Base-by-base conservation (phyloP, 352 stramenopile genomes). In the Globisporangium canariense region DNA sequence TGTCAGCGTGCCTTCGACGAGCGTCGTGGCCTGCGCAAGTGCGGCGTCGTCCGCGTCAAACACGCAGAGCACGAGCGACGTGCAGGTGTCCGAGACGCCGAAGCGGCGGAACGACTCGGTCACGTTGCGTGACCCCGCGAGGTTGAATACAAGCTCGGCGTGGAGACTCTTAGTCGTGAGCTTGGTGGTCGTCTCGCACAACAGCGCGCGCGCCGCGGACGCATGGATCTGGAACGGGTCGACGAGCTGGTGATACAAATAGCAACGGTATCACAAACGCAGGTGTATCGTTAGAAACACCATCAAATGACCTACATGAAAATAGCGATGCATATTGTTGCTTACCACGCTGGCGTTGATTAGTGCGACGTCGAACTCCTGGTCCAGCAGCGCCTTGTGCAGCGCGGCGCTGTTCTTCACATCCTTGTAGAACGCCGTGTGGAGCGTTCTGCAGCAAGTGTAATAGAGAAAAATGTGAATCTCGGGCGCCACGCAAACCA, bases 81-180 rank as follows among this genome's bases (percentile, higher is more conserved):
- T 78, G n/a, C 70, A 85, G 7, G 76, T 61, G 2, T 88, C 76
- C 9, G 71, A 71, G 49, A 95, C 69, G 13, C 86, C 86, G 53
- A 95, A 95, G 45, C 83, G 78, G 20, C 82, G 85, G 56, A 95
- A 90, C 41, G 86, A 93, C 65, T 95, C 84, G 34, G 73, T 82
- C 62, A 95, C 83, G 61, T 95, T 93, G 69, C 85, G 83, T 50
- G 83, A 88, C 38, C 84, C 84, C 6, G 86, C 91, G 65, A 95
- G 78, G 68, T 93, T 93, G 67, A 93, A 95, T 54, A 95, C 85
- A 20, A 95, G 70, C 74, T 95, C 86, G 8, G 84, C 73, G 65
- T 95, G 86, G 57, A 95, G 58, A 52, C 75, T 90, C 68, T 86
- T 90, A 60, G 86, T 91, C 18, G 80, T 91, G 62, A 92, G 52